Base-by-base conservation (phyloP, 2,329 filamentous ascomycete species). In the Lecanicillium sp. region DNA sequence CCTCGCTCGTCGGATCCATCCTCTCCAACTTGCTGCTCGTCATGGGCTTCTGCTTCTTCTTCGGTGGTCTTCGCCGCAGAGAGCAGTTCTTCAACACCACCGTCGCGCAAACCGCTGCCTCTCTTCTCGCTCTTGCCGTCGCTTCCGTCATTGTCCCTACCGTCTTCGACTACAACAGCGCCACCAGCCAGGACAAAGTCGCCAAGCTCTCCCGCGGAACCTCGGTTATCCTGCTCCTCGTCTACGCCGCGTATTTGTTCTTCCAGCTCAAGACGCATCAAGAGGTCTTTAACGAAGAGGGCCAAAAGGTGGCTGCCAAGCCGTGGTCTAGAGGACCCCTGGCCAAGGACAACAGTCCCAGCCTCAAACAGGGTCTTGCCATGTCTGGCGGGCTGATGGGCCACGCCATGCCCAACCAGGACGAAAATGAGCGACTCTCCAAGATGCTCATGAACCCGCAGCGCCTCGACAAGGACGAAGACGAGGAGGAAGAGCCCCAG, bases 51-150 rank as follows among this genome's bases (percentile, higher is more conserved):
- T 92, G 82, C 57, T 96, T 94, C 70, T 92, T 94, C 66, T 82
- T 86, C 44, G 88, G 87, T 36, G 87, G 87, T 4, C 59, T 94
- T 49, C 81, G 84, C 43, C 78, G 89, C 19, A 55, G 75, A 19
- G 84, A 94, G 57, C 90, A 96, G 58, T 81, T 78, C 59, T 97
- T 96, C 74, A 95, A 96, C 66, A 79, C 84, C 25, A 90, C 86
- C 0, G 88, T 96, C 6, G 89, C 89, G 0, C 88, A 95, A 59
- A 95, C 89, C 0, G 86, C 88, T 4, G 81, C 88, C 12, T 87
- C 83, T 53, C 65, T 94, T 37, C 74, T 94, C 15, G 81, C 86
- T 11, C 69, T 94, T 15, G 81, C 84, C 12, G 84, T 94, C 28
- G 82, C 81, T 36, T 83, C 80, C 51, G 70, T 95, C 49, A 90